Evolutionary conservation across 2,329 filamentous ascomycete genomes (phyloP).

Genomic region (Penicillium sclerotigenum): DNA sequence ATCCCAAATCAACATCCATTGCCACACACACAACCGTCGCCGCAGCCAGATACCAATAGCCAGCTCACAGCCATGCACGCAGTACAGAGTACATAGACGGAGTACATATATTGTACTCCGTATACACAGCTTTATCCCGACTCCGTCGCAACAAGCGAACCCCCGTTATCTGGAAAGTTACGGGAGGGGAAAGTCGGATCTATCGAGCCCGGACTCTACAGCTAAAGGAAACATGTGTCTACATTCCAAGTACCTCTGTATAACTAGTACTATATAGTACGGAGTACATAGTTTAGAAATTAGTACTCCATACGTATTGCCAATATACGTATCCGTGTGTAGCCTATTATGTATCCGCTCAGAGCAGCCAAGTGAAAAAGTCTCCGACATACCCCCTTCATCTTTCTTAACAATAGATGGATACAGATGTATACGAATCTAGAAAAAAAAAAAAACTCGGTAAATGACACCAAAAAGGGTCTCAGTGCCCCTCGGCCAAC

Average conservation of each 20-base stretch:
- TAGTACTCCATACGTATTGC: not conserved
- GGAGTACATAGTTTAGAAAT: not conserved
- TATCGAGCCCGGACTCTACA: not conserved
- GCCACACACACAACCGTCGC: not conserved
- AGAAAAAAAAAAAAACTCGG: not conserved
- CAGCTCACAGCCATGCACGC: not conserved
- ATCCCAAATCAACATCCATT: not conserved
- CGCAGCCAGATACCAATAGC: not conserved
- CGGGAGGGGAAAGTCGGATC: conserved; percentile 18
- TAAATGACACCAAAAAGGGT: not conserved
- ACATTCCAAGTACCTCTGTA: not conserved
- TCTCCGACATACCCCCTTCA: not conserved
- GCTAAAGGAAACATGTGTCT: not conserved
- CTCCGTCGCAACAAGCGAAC: conserved; percentile 11
- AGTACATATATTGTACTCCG: not conserved
- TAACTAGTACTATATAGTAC: not conserved
- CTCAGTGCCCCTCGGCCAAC: not conserved
- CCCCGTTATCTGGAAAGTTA: conserved; percentile 23
- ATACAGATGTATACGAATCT: not conserved
- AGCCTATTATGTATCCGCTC: not conserved
- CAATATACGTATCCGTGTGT: not conserved
- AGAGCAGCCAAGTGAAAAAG: not conserved
- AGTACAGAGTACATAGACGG: not conserved
- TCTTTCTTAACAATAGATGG: no score
- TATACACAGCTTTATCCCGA: not conserved